Evolutionary conservation across 306 rosid species (phyloP).

Genomic region (Vigna radiata): DNA sequence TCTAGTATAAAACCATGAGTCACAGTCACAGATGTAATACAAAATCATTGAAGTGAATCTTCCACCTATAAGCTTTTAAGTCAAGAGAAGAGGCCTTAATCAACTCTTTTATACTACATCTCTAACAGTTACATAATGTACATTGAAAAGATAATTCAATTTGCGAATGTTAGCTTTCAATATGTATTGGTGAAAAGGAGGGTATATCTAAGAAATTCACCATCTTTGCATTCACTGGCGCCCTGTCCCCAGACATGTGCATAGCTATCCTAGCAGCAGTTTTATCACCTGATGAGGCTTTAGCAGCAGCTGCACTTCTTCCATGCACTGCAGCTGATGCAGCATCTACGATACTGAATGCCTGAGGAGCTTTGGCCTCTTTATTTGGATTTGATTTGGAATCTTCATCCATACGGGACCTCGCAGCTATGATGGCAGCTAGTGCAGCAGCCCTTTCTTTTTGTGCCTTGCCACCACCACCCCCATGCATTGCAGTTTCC

Average conservation of each 20-base stretch:
- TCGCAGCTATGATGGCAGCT: slow-evolving; percentile 85
- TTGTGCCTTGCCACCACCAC: slow-evolving; percentile 98
- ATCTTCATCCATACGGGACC: slow-evolving; percentile 79
- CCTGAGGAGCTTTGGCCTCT: slow-evolving; percentile 62
- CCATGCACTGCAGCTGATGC: slow-evolving; percentile 99
- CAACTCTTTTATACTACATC: not conserved
- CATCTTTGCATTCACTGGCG: slow-evolving; percentile 89
- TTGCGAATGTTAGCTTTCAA: not conserved
- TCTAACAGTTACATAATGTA: not conserved
- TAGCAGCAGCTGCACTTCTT: slow-evolving; percentile 97
- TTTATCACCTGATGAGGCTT: slow-evolving; percentile 86
- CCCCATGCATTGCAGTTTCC: slow-evolving; percentile 92
- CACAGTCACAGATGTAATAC: not conserved
- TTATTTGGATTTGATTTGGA: slow-evolving; percentile 64
- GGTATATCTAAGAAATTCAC: slow-evolving; percentile 53
- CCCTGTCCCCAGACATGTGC: slow-evolving; percentile 96
- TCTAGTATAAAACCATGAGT: not conserved
- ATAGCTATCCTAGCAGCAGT: slow-evolving; percentile 96
- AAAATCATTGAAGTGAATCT: not conserved
- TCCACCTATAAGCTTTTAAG: not conserved
- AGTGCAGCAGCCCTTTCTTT: slow-evolving; percentile 97
- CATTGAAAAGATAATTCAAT: slow-evolving; percentile 32
- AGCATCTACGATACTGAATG: slow-evolving; percentile 95
- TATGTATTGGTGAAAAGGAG: slow-evolving; percentile 17
- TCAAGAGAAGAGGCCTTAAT: not conserved